phyloP scores from a whole-genome alignment of 495 filamentous ascomycete species.

The Daldinia concentrica region DNA sequence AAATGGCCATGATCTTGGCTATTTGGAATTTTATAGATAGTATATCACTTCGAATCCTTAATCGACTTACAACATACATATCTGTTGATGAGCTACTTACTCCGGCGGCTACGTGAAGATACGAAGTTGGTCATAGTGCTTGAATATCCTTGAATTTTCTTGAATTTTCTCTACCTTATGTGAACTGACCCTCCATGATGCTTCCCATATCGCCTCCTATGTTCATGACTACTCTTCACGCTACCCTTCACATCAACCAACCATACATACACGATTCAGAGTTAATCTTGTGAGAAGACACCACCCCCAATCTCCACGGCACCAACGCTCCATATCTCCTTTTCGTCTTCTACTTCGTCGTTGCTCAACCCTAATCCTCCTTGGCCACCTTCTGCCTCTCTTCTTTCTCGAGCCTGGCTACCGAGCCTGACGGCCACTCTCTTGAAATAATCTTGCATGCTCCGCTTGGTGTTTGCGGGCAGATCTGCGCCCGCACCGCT shows the following conservation, averaged over 20 bases:
- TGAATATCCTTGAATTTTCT: not conserved
- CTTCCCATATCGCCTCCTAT: constrained; percentile 5
- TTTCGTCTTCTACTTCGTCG: constrained; percentile 93
- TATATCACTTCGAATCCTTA: too few relatives aligned
- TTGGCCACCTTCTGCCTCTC: constrained; percentile 87
- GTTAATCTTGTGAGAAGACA: constrained; percentile 58
- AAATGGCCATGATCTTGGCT: too few relatives aligned
- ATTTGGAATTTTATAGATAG: not conserved
- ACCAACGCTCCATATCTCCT: constrained; percentile 94
- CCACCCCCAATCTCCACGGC: constrained; percentile 83
- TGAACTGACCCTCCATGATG: constrained; percentile 5
- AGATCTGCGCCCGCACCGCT: constrained; percentile 57
- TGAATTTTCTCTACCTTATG: constrained; percentile 15
- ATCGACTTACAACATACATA: too few relatives aligned
- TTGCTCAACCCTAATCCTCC: constrained; percentile 84
- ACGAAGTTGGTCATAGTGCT: not conserved
- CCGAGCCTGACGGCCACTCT: constrained; percentile 84
- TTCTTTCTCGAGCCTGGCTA: constrained; percentile 83
- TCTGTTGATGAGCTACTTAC: too few relatives aligned
- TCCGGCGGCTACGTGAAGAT: not conserved
- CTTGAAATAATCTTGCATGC: constrained; percentile 98
- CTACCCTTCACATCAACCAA: not conserved
- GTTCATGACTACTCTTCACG: constrained; percentile 4
- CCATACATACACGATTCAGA: not conserved
- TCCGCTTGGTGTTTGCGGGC: constrained; percentile 76